A percentile compares a stretch with the other conserved stretches of the same genome.
Evolutionary conservation across 2,329 filamentous ascomycete genomes (phyloP).

Genomic region (Fusarium floridanum): DNA sequence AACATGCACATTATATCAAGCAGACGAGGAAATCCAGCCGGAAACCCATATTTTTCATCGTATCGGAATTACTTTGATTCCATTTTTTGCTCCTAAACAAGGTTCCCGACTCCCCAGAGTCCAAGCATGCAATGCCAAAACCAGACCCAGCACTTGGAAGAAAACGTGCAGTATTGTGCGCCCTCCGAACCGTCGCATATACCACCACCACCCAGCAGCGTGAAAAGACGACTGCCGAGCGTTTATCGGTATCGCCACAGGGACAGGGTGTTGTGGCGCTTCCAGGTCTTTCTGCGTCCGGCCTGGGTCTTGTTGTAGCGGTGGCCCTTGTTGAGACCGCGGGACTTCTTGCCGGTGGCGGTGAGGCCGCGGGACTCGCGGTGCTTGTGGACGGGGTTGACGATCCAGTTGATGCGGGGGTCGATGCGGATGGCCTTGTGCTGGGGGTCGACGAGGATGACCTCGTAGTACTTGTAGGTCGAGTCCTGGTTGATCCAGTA

Average conservation of each 20-base stretch:
- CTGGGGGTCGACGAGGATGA: constrained; percentile 99
- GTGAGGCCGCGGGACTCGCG: constrained; percentile 98
- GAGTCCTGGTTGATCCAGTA: constrained; percentile 99
- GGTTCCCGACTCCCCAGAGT: constrained; percentile 50
- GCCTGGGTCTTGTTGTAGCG: constrained; percentile 98
- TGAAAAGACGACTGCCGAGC: constrained; percentile 23
- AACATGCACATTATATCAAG: constrained; percentile 3
- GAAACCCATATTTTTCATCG: constrained; percentile 46
- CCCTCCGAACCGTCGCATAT: constrained; percentile 30
- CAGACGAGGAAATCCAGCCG: constrained; percentile 18
- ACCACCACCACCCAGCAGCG: constrained; percentile 24
- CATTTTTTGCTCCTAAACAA: constrained; percentile 49
- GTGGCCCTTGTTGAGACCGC: constrained; percentile 99
- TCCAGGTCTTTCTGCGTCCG: constrained; percentile 99
- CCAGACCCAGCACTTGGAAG: constrained; percentile 45
- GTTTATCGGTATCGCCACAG: constrained; percentile 96
- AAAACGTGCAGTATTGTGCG: constrained; percentile 32
- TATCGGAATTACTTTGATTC: constrained; percentile 50
- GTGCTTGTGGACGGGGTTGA: constrained; percentile 99
- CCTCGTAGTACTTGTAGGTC: constrained; percentile 99
- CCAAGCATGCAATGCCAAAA: constrained; percentile 50
- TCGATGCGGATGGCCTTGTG: constrained; percentile 99
- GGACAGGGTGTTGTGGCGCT: constrained; percentile 99
- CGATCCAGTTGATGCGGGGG: constrained; percentile 99
- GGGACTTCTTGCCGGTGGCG: constrained; percentile 98